Percentiles rank a stretch among this genome's conserved stretches.
Conservation (phyloP, 73 alveolate species). For the Paramecium primaurelia region DNA sequence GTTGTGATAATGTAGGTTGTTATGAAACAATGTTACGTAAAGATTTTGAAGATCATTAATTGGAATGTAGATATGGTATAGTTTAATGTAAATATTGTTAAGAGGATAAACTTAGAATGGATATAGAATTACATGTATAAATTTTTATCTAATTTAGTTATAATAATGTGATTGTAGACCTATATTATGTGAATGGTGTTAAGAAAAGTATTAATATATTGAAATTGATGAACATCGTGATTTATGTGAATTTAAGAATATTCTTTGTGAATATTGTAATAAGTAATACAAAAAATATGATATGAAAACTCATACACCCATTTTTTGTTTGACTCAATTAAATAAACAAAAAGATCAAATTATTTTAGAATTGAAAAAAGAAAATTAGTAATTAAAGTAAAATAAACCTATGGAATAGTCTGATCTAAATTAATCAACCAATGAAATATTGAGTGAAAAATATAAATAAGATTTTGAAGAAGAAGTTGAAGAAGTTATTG, state of each 20-base stretch:
- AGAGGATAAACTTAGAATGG: neutral
- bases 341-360: neutral
- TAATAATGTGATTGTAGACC: constrained; percentile 13
- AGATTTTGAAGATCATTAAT: neutral
- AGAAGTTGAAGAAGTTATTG: constrained; percentile 27
- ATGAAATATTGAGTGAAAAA: neutral
- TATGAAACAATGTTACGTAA: neutral
- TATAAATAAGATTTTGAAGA: constrained; percentile 36
- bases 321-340: neutral
- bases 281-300: neutral
- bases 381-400: neutral
- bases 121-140: neutral
- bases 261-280: neutral
- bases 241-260: neutral
- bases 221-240: neutral
- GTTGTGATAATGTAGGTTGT: neutral
- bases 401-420: neutral
- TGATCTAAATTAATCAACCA: neutral
- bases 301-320: constrained; percentile 20
- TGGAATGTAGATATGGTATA: neutral
- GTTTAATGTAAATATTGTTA: neutral
- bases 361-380: neutral
- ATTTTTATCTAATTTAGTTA: neutral
- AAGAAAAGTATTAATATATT: neutral
- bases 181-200: constrained; percentile 7